Evolutionary conservation across 208 protist genomes (phyloP).

Genomic region (Leishmania lainsoni): DNA sequence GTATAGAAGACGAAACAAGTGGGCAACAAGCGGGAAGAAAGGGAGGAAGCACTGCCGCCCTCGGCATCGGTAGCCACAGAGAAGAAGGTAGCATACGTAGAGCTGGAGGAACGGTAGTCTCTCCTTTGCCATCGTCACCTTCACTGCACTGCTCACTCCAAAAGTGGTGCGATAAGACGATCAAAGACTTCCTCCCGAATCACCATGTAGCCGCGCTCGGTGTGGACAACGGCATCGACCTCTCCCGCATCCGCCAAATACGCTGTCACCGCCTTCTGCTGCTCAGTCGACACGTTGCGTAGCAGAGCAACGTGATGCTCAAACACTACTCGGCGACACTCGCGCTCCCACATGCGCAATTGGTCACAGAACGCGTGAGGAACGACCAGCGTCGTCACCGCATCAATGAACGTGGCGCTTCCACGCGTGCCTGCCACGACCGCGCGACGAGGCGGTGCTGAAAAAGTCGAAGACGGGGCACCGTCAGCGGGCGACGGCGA

Average conservation of each 20-base stretch:
- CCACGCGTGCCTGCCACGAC: neutral
- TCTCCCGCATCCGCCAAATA: constrained; percentile 57
- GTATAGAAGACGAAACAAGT: neutral
- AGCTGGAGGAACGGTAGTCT: neutral
- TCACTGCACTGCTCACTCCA: constrained; percentile 6
- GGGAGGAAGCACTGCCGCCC: neutral
- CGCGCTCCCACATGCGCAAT: constrained; percentile 86
- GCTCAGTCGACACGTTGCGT: constrained; percentile 57
- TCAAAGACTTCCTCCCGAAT: constrained; percentile 71
- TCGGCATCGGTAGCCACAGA: neutral
- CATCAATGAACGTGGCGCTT: neutral
- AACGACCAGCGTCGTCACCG: constrained; percentile 41
- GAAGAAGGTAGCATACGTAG: neutral
- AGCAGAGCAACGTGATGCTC: constrained; percentile 71
- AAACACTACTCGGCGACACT: constrained; percentile 85
- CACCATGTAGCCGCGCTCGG: constrained; percentile 68
- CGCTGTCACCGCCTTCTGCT: constrained; percentile 48
- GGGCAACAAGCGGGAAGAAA: neutral
- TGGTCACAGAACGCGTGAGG: constrained; percentile 91
- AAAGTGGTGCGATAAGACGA: constrained; percentile 48
- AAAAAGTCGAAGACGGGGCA: neutral
- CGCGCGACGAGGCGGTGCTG: neutral
- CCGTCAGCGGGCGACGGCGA: neutral
- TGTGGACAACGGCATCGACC: constrained; percentile 63
- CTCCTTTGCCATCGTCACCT: neutral